phyloP scores from a whole-genome alignment of 148 eudicot genomes.

The Vaccinium darrowii region DNA sequence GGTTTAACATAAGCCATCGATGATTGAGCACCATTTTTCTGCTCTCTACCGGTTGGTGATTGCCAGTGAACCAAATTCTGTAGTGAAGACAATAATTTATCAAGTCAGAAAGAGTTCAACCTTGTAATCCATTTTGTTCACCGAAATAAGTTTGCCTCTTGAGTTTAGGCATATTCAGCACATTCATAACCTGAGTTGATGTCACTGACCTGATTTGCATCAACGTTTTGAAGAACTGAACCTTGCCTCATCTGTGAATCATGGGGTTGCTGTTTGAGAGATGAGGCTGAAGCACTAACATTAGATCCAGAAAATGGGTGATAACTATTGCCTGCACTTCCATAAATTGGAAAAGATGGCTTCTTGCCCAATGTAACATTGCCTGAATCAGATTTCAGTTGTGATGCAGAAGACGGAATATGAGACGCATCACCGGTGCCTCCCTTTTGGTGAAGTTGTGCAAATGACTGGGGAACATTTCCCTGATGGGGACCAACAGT shows the following conservation, averaged over 20 bases:
- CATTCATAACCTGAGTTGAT: conserved; percentile 42
- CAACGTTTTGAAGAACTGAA: conserved; percentile 52
- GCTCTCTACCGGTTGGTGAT: conserved; percentile 44
- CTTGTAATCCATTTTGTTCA: conserved; percentile 48
- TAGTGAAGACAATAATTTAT: conserved; percentile 29
- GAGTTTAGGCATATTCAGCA: conserved; percentile 35
- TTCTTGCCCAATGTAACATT: conserved; percentile 37
- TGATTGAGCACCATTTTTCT: conserved; percentile 39
- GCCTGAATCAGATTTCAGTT: conserved; percentile 36
- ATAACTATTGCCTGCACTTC: conserved; percentile 44
- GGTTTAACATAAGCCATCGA: conserved; percentile 56
- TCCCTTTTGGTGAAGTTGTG: conserved; percentile 37
- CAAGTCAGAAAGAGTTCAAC: conserved; percentile 33
- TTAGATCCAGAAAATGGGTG: conserved; percentile 46
- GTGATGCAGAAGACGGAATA: conserved; percentile 30
- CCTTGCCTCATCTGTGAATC: conserved; percentile 59
- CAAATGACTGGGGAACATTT: conserved; percentile 40
- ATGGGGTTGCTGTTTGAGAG: conserved; percentile 52
- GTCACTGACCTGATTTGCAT: conserved; percentile 40
- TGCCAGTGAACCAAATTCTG: conserved; percentile 57
- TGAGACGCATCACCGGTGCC: conserved; percentile 29
- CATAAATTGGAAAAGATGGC: conserved; percentile 65
- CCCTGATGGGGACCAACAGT: conserved; percentile 37
- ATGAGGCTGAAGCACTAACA: conserved; percentile 42
- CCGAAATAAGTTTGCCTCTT: conserved; percentile 41